Evolutionary conservation across 805 yeast species (phyloP).

Genomic region (Saccharomycopsis fibuligera): DNA sequence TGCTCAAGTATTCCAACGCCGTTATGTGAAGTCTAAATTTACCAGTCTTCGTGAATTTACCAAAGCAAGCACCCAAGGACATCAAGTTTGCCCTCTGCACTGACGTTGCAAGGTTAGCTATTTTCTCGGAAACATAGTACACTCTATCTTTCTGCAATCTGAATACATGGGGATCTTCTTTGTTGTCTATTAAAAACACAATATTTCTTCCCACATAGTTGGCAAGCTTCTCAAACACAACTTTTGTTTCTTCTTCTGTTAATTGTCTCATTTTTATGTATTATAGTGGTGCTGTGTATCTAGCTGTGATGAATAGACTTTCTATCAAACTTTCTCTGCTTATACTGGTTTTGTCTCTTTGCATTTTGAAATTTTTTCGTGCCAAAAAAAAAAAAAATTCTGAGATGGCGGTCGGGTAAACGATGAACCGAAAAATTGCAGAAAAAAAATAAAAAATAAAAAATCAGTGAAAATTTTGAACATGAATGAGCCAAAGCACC

Average conservation of each 20-base stretch:
- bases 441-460: too few species aligned
- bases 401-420: too few species aligned
- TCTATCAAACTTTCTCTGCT: too few species aligned
- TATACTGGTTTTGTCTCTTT: too few species aligned
- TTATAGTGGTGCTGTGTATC: too few species aligned
- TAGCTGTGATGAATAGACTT: too few species aligned
- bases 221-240: slow-evolving; percentile 92
- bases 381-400: too few species aligned
- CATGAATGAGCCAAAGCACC: too few species aligned
- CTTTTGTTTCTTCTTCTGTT: slow-evolving; percentile 95
- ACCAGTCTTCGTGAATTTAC: slow-evolving; percentile 96
- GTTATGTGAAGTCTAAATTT: slow-evolving; percentile 94
- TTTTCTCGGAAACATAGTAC: slow-evolving; percentile 78
- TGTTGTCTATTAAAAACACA: slow-evolving; percentile 74
- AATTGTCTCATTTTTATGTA: slow-evolving; percentile 71
- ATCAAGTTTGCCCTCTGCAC: slow-evolving; percentile 84
- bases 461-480: too few species aligned
- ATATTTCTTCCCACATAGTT: slow-evolving; percentile 96
- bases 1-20: slow-evolving; percentile 74
- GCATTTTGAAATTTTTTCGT: too few species aligned
- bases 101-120: slow-evolving; percentile 83
- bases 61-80: slow-evolving; percentile 91
- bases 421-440: too few species aligned
- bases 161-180: slow-evolving; percentile 85
- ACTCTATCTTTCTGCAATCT: slow-evolving; percentile 95